Percentiles rank a stretch among this genome's conserved stretches.
These are phyloP conservation scores for Pyrenophora tritici-repentis DNA, from an alignment of 2,329 filamentous ascomycete genomes.

Conservation along the genomic window DNA sequence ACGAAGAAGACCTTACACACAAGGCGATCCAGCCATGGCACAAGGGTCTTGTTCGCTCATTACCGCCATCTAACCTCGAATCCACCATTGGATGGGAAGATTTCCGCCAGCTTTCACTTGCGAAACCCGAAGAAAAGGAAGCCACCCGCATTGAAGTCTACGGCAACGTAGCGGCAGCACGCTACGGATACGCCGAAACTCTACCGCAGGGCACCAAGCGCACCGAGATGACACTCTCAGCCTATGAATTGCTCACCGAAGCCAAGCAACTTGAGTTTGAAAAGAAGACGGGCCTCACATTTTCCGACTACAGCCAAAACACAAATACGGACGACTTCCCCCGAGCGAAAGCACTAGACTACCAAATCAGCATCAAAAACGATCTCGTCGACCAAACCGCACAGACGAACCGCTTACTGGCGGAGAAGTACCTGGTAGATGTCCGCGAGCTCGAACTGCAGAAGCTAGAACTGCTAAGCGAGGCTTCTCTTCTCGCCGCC, in stretches of 20 bases:
- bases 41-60: slow-evolving; percentile 23
- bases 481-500: slow-evolving; percentile 26
- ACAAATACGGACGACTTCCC: slow-evolving; percentile 14
- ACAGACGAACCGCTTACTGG: slow-evolving; percentile 16
- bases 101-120: slow-evolving; percentile 31
- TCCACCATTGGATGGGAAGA: slow-evolving; percentile 35
- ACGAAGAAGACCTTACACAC: slow-evolving; percentile 39
- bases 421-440: slow-evolving; percentile 22
- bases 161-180: slow-evolving; percentile 30
- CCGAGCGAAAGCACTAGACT: slow-evolving; percentile 23
- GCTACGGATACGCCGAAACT: slow-evolving; percentile 28
- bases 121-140: slow-evolving; percentile 24
- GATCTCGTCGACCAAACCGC: slow-evolving; percentile 15
- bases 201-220: slow-evolving; percentile 27
- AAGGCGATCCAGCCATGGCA: slow-evolving; percentile 27
- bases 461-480: slow-evolving; percentile 18
- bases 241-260: slow-evolving; percentile 38
- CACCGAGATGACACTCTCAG: slow-evolving; percentile 27
- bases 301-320: slow-evolving; percentile 18
- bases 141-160: slow-evolving; percentile 31
- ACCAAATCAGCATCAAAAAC: slow-evolving; percentile 26
- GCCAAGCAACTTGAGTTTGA: slow-evolving; percentile 33
- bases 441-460: slow-evolving; percentile 24
- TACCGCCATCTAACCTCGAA: slow-evolving; percentile 29
- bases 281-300: slow-evolving; percentile 26